These are phyloP conservation scores for Starmerella tilneyi DNA, from an alignment of 805 yeast genomes.

Conservation along the genomic window DNA sequence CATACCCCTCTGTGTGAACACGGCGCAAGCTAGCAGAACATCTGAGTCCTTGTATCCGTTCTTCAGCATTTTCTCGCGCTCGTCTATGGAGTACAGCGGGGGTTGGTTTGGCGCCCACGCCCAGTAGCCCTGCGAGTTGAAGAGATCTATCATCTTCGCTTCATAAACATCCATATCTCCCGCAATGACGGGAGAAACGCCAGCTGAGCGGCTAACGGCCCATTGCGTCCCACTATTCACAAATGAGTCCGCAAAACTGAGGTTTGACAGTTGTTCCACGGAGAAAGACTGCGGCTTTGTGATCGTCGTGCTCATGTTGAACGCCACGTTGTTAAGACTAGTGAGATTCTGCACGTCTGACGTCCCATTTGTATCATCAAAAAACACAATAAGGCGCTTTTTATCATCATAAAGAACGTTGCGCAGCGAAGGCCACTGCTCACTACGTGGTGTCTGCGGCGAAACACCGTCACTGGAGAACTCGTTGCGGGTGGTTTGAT, in stretches of 20 bases:
- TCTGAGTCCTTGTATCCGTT: constrained; percentile 6
- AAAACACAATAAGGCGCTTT: constrained; percentile 17
- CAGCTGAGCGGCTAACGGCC: constrained; percentile 38
- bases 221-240: constrained; percentile 6
- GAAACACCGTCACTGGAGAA: not conserved
- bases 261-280: constrained; percentile 8
- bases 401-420: constrained; percentile 13
- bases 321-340: constrained; percentile 9
- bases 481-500: constrained; percentile 1
- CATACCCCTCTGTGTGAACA: constrained; percentile 44
- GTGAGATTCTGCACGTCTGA: not conserved
- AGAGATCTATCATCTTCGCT: constrained; percentile 17
- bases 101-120: constrained; percentile 65
- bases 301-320: constrained; percentile 9
- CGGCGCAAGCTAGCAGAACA: constrained; percentile 38
- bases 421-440: constrained; percentile 23
- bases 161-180: constrained; percentile 18
- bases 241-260: constrained; percentile 17
- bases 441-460: not conserved
- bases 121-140: constrained; percentile 42
- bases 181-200: constrained; percentile 56
- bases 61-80: constrained; percentile 18
- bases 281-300: constrained; percentile 1
- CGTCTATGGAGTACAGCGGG: constrained; percentile 16
- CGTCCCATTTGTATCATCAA: not conserved